Conservation (phyloP, 2,329 filamentous ascomycete genomes). For the Drechslerella dactyloides region DNA sequence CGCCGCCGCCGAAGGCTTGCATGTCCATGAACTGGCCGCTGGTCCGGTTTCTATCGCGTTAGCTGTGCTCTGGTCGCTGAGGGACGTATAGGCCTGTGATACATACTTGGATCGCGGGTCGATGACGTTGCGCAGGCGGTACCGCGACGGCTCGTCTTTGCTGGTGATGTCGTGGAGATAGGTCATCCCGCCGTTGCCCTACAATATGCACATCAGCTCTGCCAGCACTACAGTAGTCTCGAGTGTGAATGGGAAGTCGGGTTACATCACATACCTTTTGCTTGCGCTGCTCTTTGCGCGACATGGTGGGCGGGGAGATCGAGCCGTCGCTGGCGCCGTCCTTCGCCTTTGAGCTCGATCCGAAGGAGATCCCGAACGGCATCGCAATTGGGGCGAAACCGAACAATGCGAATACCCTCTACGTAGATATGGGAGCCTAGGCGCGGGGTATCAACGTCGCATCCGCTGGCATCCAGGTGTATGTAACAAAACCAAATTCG, state of each 20-base stretch:
- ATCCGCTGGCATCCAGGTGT: no score
- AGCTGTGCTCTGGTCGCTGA: not conserved
- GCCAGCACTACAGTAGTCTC: not conserved
- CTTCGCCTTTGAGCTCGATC: conserved; percentile 18
- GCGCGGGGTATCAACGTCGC: not conserved
- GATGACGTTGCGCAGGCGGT: conserved; percentile 22
- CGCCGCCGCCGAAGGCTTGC: conserved; percentile 2
- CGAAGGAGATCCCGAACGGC: conserved; percentile 5
- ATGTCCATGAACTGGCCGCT: conserved; percentile 39
- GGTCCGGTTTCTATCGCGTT: not conserved
- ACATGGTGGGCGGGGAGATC: conserved; percentile 19
- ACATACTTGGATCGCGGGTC: conserved; percentile 37
- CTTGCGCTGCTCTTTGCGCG: not conserved
- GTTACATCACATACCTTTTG: conserved; percentile 14
- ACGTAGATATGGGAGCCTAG: not conserved
- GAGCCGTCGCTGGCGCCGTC: conserved; percentile 31
- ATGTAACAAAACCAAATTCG: no score
- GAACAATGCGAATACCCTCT: not conserved
- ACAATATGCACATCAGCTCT: not conserved
- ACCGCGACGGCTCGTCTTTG: conserved; percentile 24
- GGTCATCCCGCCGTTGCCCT: conserved; percentile 23
- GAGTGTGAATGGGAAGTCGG: no score
- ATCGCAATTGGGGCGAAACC: not conserved
- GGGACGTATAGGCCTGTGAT: not conserved
- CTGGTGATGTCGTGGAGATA: conserved; percentile 22